Conservation (phyloP, 495 filamentous ascomycete species). For the Podospora australis region DNA sequence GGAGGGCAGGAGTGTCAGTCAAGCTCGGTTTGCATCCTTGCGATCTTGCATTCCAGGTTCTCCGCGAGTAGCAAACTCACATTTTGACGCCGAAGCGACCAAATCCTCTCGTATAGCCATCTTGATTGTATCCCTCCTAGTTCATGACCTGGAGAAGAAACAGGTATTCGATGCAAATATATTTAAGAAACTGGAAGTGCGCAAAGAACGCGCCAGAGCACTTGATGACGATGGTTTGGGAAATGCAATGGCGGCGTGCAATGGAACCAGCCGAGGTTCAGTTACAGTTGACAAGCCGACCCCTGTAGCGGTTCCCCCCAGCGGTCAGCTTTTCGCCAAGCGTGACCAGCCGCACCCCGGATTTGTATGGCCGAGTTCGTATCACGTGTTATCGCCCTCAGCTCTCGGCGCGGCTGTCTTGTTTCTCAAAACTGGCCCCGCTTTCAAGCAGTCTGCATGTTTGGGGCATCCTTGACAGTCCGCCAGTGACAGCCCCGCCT, state of each 20-base stretch:
- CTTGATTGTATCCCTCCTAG: slow-evolving; percentile 12
- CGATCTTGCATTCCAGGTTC: background rate
- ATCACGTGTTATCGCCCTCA: background rate
- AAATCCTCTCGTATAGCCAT: slow-evolving; percentile 84
- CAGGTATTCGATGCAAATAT: background rate
- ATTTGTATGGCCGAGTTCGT: slow-evolving; percentile 3
- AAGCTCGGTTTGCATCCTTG: slow-evolving; percentile 8
- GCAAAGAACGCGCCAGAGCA: background rate
- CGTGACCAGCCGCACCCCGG: no score
- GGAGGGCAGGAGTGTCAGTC: slow-evolving; percentile 13
- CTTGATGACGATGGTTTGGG: slow-evolving; percentile 8
- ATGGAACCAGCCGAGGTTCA: slow-evolving; percentile 22
- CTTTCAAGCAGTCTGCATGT: background rate
- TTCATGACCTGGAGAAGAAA: background rate
- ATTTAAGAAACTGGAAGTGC: background rate
- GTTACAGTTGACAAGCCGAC: background rate
- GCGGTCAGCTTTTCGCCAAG: background rate
- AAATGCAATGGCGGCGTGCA: slow-evolving; percentile 15
- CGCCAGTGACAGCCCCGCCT: slow-evolving; percentile 17
- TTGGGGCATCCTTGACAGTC: slow-evolving; percentile 1
- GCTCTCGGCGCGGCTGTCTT: background rate
- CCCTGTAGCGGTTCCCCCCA: background rate
- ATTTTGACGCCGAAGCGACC: slow-evolving; percentile 62
- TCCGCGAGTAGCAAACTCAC: slow-evolving; percentile 45
- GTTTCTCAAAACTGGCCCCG: no score